phyloP scores from a whole-genome alignment of 768 basidiomycete genomes.

The Lyophyllum decastes region DNA sequence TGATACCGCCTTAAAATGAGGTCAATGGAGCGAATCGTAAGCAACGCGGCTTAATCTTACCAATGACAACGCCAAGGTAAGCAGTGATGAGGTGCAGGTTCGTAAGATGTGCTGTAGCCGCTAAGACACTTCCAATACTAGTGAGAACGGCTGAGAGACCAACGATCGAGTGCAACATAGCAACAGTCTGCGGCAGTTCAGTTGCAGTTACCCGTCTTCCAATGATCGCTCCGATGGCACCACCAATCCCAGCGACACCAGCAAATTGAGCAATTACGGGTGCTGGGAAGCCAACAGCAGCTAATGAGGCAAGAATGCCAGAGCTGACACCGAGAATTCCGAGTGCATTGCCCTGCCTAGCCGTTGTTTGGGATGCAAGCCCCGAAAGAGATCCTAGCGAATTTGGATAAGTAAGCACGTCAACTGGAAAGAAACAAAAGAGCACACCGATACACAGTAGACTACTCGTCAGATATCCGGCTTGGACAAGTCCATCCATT shows the following conservation, averaged over 20 bases:
- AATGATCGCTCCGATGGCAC: slow-evolving; percentile 65
- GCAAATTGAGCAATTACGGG: slow-evolving; percentile 79
- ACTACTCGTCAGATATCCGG: slow-evolving; percentile 84
- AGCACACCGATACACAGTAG: slow-evolving; percentile 77
- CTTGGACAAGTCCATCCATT: slow-evolving; percentile 84
- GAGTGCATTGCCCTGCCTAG: slow-evolving; percentile 86
- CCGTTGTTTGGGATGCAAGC: slow-evolving; percentile 76
- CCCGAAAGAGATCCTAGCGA: slow-evolving; percentile 73
- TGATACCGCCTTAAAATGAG: slow-evolving; percentile 61
- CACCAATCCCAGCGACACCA: slow-evolving; percentile 75
- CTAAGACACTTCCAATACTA: slow-evolving; percentile 79
- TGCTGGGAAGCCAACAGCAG: slow-evolving; percentile 80
- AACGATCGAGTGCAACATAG: slow-evolving; percentile 85
- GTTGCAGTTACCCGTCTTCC: slow-evolving; percentile 86
- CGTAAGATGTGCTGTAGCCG: slow-evolving; percentile 66
- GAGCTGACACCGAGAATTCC: slow-evolving; percentile 84
- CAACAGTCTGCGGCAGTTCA: slow-evolving; percentile 80
- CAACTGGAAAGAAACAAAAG: background rate
- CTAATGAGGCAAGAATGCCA: slow-evolving; percentile 78
- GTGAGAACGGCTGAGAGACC: slow-evolving; percentile 89
- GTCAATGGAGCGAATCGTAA: background rate
- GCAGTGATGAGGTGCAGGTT: slow-evolving; percentile 81
- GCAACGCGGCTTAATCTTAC: slow-evolving; percentile 31
- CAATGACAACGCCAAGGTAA: slow-evolving; percentile 84
- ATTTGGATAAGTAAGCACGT: background rate